Percentiles rank a stretch among this genome's conserved stretches.
These are phyloP conservation scores for Thyridium curvatum DNA, from an alignment of 2,329 filamentous ascomycete genomes.

Conservation along the genomic window DNA sequence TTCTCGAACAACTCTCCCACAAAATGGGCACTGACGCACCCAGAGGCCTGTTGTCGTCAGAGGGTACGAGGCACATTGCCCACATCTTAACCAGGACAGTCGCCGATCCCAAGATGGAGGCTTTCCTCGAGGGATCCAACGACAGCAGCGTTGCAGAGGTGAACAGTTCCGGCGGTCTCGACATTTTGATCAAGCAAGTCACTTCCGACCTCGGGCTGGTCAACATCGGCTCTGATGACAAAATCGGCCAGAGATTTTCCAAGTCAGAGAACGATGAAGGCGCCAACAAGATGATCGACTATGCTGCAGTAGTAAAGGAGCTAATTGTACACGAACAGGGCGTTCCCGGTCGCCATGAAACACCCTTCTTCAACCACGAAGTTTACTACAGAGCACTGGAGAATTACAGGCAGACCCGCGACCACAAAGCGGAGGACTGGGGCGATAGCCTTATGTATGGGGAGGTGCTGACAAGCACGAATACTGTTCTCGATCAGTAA, in stretches of 20 bases:
- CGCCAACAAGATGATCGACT: constrained; percentile 41
- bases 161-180: not conserved
- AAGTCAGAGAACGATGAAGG: constrained; percentile 48
- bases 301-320: constrained; percentile 46
- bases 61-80: no score
- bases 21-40: no score
- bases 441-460: constrained; percentile 78
- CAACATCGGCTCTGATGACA: no score
- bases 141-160: not conserved
- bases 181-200: no score
- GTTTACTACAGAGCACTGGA: constrained; percentile 68
- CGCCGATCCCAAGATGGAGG: no score
- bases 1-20: no score
- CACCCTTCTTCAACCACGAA: constrained; percentile 80
- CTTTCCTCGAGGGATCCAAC: no score
- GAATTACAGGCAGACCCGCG: constrained; percentile 53
- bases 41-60: no score
- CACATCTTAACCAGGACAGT: no score
- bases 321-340: constrained; percentile 65
- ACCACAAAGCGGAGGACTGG: constrained; percentile 57
- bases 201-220: no score
- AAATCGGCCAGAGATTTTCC: not conserved
- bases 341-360: constrained; percentile 65
- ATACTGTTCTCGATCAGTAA: constrained; percentile 85
- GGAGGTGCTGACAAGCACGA: constrained; percentile 90